phyloP scores from a whole-genome alignment of 2,329 filamentous ascomycete genomes.

The Beauveria bassiana region DNA sequence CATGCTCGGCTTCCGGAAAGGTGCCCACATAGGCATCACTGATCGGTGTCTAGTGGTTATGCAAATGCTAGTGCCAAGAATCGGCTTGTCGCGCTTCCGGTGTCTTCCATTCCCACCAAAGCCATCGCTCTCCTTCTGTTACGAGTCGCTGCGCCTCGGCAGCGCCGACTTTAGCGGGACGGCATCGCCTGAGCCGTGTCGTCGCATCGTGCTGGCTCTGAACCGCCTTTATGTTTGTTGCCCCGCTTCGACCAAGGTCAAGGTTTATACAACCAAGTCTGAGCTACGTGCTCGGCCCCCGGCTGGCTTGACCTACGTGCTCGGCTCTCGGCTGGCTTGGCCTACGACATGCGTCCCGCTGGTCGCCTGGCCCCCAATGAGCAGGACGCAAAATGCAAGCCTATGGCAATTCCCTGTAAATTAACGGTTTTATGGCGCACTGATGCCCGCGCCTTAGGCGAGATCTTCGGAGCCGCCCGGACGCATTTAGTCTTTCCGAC shows the following conservation, averaged over 20 bases:
- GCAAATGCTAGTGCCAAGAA: not conserved
- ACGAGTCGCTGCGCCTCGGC: not conserved
- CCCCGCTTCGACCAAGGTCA: no score
- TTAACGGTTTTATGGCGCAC: not conserved
- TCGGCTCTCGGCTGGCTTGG: no score
- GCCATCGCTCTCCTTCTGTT: not conserved
- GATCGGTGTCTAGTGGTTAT: not conserved
- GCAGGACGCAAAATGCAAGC: no score
- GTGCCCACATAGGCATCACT: not conserved
- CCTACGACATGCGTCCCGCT: no score
- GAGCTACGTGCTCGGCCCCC: no score
- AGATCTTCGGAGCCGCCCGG: conserved; percentile 1
- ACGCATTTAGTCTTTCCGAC: not conserved
- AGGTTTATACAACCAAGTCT: no score
- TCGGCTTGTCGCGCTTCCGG: not conserved
- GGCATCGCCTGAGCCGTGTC: not conserved
- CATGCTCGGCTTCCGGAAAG: not conserved
- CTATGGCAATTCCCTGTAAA: no score
- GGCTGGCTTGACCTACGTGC: no score
- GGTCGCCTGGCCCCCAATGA: no score
- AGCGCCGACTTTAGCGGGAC: not conserved
- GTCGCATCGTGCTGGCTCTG: no score
- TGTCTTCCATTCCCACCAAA: not conserved
- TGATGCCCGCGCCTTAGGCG: not conserved
- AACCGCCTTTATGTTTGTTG: no score